Evolutionary conservation across 331 rosid genomes (phyloP).

Genomic region (Saraca asoca): DNA sequence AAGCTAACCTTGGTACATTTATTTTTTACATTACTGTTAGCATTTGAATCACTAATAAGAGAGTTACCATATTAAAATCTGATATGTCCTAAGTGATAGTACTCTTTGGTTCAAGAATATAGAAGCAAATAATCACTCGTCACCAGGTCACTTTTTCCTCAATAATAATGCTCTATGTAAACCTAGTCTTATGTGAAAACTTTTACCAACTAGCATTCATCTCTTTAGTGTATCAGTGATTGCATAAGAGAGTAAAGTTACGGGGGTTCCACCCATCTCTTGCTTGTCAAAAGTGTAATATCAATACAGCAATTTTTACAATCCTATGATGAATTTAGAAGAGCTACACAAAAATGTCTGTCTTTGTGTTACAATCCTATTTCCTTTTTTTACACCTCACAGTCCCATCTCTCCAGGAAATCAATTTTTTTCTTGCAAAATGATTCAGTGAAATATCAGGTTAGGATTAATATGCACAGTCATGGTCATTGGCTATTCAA

Average conservation of each 20-base stretch:
- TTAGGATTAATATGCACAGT: background rate
- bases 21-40: background rate
- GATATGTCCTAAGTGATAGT: background rate
- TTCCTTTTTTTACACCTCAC: background rate
- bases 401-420: background rate
- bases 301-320: background rate
- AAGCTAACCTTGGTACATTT: background rate
- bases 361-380: background rate
- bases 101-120: too few relatives aligned
- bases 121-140: too few relatives aligned
- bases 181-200: too few relatives aligned
- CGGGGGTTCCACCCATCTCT: conserved; percentile 2
- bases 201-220: too few relatives aligned
- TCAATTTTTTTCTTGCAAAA: conserved; percentile 9
- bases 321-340: conserved; percentile 1
- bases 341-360: background rate
- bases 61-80: conserved; percentile 1
- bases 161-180: too few relatives aligned
- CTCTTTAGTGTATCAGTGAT: too few relatives aligned
- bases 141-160: too few relatives aligned
- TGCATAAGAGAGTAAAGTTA: background rate
- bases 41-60: conserved; percentile 2
- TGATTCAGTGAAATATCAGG: background rate
- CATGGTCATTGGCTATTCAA: conserved; percentile 2
- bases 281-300: conserved; percentile 4